phyloP scores from a whole-genome alignment of 495 filamentous ascomycete genomes.

The Penicillium alfredii region DNA sequence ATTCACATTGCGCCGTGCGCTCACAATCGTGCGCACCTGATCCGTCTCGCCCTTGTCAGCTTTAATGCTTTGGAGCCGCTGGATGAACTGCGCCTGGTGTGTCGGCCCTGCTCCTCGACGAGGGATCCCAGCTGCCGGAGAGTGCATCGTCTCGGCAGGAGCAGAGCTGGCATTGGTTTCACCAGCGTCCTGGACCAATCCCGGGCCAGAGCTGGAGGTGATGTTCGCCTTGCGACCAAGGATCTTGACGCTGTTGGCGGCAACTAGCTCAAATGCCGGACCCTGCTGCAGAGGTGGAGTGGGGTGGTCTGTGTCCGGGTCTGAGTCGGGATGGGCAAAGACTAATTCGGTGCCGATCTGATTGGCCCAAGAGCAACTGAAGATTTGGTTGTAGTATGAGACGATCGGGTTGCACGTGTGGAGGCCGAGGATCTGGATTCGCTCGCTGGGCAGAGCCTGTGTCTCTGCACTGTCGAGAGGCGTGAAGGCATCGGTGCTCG shows the following conservation, averaged over 20 bases:
- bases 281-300: conserved; percentile 32
- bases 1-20: conserved; percentile 22
- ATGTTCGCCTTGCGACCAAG: conserved; percentile 40
- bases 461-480: conserved; percentile 23
- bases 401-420: conserved; percentile 67
- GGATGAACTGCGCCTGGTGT: conserved; percentile 42
- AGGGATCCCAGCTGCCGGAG: conserved; percentile 6
- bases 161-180: background rate
- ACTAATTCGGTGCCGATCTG: conserved; percentile 77
- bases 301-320: conserved; percentile 29
- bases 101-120: conserved; percentile 16
- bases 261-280: conserved; percentile 55
- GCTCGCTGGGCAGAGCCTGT: conserved; percentile 22
- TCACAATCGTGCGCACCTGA: conserved; percentile 34
- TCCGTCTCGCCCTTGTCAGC: conserved; percentile 40
- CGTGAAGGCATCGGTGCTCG: conserved; percentile 8
- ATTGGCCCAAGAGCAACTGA: conserved; percentile 68
- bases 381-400: conserved; percentile 66
- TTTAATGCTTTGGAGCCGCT: conserved; percentile 39
- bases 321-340: conserved; percentile 48
- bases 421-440: conserved; percentile 76
- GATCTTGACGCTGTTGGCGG: conserved; percentile 50
- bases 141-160: background rate
- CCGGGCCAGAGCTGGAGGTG: conserved; percentile 23
- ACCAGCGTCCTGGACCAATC: conserved; percentile 2